phyloP scores from a whole-genome alignment of 1,139 yeast species.

The Sugiyamaella japonica region DNA sequence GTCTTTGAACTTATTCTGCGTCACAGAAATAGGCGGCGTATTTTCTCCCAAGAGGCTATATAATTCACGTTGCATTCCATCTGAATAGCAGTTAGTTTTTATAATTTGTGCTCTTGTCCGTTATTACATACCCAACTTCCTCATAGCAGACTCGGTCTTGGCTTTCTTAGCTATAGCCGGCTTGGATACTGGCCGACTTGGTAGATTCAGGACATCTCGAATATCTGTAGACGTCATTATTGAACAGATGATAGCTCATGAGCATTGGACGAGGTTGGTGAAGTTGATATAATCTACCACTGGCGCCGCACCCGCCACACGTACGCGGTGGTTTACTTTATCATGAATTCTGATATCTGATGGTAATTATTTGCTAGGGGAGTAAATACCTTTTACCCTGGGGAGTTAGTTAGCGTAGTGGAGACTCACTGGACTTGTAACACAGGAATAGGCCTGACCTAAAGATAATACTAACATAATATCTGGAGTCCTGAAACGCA shows the following conservation, averaged over 20 bases:
- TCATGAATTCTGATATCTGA: too few species aligned
- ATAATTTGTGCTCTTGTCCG: background rate
- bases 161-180: slow-evolving; percentile 27
- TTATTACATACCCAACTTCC: slow-evolving; percentile 22
- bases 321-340: too few species aligned
- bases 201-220: slow-evolving; percentile 72
- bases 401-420: too few species aligned
- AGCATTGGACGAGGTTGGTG: background rate
- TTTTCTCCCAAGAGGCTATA: slow-evolving; percentile 88
- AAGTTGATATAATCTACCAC: background rate
- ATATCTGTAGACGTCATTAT: slow-evolving; percentile 57
- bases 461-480: too few species aligned
- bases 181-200: slow-evolving; percentile 41
- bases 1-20: slow-evolving; percentile 59
- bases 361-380: too few species aligned
- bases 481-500: too few species aligned
- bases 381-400: too few species aligned
- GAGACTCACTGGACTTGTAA: too few species aligned
- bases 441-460: too few species aligned
- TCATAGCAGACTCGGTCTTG: slow-evolving; percentile 24
- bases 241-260: background rate
- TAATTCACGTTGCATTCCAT: slow-evolving; percentile 89
- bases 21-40: slow-evolving; percentile 76
- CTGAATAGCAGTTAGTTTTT: slow-evolving; percentile 33
- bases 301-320: background rate